Percentiles rank a stretch among this genome's conserved stretches.
phyloP scores from a whole-genome alignment of 176 grass and related monocot species.

The Rhynchospora pubera region DNA sequence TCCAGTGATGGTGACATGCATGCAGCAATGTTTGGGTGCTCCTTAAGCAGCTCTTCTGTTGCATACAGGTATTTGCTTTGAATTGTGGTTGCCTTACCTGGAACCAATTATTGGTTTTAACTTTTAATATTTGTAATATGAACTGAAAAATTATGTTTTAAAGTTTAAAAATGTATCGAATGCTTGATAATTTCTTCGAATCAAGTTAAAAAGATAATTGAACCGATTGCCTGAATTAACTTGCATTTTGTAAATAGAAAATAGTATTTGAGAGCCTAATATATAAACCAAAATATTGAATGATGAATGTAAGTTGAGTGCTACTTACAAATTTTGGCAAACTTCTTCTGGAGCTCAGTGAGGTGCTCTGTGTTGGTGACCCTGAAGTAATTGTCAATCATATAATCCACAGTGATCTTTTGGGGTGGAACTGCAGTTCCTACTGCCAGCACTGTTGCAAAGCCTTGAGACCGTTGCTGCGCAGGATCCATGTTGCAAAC shows the following conservation, averaged over 20 bases:
- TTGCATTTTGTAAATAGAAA: not conserved
- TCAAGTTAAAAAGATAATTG: not conserved
- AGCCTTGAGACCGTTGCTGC: constrained; percentile 7
- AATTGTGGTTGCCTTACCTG: constrained; percentile 37
- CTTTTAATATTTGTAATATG: too few relatives aligned
- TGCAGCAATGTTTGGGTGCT: constrained; percentile 21
- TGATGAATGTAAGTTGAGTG: not conserved
- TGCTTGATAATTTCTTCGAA: too few relatives aligned
- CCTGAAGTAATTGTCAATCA: constrained; percentile 4
- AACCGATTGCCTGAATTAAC: not conserved
- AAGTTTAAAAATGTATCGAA: too few relatives aligned
- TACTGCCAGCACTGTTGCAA: not conserved
- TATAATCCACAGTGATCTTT: not conserved
- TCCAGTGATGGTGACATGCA: constrained; percentile 31
- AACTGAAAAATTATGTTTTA: too few relatives aligned
- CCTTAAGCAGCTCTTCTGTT: constrained; percentile 15
- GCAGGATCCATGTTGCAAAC: not conserved
- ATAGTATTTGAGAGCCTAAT: not conserved
- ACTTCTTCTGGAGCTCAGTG: constrained; percentile 13
- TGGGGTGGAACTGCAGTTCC: constrained; percentile 1
- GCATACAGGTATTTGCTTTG: constrained; percentile 25
- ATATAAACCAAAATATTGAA: not conserved
- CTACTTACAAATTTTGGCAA: constrained; percentile 5
- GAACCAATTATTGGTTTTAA: not conserved
- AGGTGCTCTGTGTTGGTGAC: constrained; percentile 7